A percentile compares a stretch with the other conserved stretches of the same genome.
phyloP scores from a whole-genome alignment of 2,329 filamentous ascomycete genomes.

The Ilyonectria robusta region DNA sequence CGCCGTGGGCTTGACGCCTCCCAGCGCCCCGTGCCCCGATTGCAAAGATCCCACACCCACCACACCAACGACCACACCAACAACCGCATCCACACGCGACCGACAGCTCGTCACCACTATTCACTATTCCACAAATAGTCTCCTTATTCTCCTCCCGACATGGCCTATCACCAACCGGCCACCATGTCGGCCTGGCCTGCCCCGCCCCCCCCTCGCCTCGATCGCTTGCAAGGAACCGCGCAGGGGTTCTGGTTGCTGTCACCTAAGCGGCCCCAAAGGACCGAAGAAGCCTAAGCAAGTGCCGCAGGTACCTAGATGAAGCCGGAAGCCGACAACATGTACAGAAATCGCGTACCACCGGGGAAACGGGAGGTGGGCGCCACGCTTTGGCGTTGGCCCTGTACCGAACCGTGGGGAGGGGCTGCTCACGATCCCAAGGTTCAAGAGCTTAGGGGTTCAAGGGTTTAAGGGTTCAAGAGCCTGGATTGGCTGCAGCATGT shows the following conservation, averaged over 20 bases:
- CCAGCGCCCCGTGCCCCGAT: neutral
- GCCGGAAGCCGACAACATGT: too few species aligned
- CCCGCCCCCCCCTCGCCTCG: conserved; percentile 5
- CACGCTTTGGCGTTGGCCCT: conserved; percentile 14
- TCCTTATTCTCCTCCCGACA: neutral
- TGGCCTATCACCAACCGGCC: conserved; percentile 30
- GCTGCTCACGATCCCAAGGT: neutral
- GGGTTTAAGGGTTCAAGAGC: neutral
- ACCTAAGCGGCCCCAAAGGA: too few species aligned
- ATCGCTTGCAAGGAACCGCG: conserved; percentile 12
- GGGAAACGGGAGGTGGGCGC: conserved; percentile 14
- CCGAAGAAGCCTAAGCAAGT: neutral
- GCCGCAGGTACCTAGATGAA: neutral
- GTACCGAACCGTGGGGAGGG: conserved; percentile 28
- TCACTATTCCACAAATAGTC: neutral
- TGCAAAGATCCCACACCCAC: neutral
- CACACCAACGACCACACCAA: neutral
- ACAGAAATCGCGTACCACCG: neutral
- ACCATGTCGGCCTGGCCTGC: conserved; percentile 12
- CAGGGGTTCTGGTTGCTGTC: conserved; percentile 6
- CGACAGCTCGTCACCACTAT: neutral
- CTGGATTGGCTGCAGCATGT: neutral
- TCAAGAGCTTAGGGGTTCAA: conserved; percentile 2
- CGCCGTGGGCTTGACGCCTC: neutral
- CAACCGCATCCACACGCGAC: neutral